Evolutionary conservation across 768 basidiomycete species (phyloP).

Genomic region (Coprinopsis strossmayeri): DNA sequence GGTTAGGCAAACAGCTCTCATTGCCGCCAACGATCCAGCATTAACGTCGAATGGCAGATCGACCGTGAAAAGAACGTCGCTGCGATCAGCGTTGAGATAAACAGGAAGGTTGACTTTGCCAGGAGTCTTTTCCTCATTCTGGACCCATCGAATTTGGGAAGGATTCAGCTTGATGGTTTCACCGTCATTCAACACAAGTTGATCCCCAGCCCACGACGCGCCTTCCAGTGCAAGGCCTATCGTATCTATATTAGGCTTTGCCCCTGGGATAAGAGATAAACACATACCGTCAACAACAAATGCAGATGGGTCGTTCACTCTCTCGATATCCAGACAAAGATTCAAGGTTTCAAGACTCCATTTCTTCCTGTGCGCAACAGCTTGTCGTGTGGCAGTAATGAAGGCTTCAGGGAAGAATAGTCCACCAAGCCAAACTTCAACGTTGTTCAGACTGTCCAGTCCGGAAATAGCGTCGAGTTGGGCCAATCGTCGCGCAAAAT

Average conservation of each 20-base stretch:
- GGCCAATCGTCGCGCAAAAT: conserved; percentile 72
- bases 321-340: conserved; percentile 75
- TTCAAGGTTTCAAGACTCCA: conserved; percentile 90
- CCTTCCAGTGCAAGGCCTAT: conserved; percentile 85
- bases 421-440: conserved; percentile 89
- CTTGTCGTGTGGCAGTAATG: conserved; percentile 91
- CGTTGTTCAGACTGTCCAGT: conserved; percentile 55
- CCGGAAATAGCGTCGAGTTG: conserved; percentile 73
- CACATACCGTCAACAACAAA: conserved; percentile 84
- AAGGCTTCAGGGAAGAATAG: conserved; percentile 97
- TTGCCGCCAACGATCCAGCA: conserved; percentile 67
- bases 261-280: background rate
- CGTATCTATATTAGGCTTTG: conserved; percentile 10
- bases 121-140: conserved; percentile 36
- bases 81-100: conserved; percentile 86
- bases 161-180: conserved; percentile 71
- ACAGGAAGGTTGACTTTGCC: conserved; percentile 77
- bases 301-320: conserved; percentile 67
- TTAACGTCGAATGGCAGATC: conserved; percentile 71
- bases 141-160: conserved; percentile 86
- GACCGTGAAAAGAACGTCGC: conserved; percentile 87
- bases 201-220: conserved; percentile 65
- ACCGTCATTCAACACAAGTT: conserved; percentile 79
- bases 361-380: conserved; percentile 87
- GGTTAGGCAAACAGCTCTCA: conserved; percentile 86